Conservation (phyloP, 2,329 filamentous ascomycete genomes). For the Metarhizium humberi region DNA sequence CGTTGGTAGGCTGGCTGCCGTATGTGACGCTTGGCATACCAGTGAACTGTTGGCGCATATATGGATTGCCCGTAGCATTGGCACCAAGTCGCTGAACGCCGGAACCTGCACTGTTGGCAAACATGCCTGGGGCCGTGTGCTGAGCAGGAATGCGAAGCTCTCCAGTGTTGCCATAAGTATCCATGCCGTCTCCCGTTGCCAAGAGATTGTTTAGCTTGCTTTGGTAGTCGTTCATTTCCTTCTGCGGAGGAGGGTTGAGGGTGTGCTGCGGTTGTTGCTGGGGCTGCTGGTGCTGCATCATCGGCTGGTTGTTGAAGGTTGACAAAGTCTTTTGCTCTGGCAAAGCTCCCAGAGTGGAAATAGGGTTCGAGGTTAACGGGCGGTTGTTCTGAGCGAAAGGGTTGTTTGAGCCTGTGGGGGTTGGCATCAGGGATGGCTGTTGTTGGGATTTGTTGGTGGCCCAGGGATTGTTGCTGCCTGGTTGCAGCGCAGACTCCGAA, state of each 20-base stretch:
- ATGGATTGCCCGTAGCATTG: constrained; percentile 79
- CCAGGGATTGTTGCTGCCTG: constrained; percentile 94
- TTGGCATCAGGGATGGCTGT: constrained; percentile 58
- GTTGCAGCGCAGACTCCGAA: constrained; percentile 54
- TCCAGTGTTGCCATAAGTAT: constrained; percentile 96
- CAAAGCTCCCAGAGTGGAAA: constrained; percentile 65
- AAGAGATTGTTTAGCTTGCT: constrained; percentile 80
- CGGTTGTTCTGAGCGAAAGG: constrained; percentile 77
- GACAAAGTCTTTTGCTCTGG: constrained; percentile 76
- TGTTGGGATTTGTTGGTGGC: constrained; percentile 52
- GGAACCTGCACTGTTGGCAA: constrained; percentile 88
- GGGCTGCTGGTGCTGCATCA: constrained; percentile 34
- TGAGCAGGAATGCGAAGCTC: constrained; percentile 92
- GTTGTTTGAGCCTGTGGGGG: constrained; percentile 94
- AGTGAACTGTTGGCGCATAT: constrained; percentile 75
- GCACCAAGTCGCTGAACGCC: constrained; percentile 61
- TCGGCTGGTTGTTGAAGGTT: constrained; percentile 40
- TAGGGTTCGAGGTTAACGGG: constrained; percentile 42
- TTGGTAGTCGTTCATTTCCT: constrained; percentile 52
- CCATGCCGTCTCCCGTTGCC: constrained; percentile 80
- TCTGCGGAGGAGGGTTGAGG: constrained; percentile 33
- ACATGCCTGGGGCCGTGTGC: constrained; percentile 91
- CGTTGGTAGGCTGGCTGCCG: constrained; percentile 41
- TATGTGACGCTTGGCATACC: constrained; percentile 59
- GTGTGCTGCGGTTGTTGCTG: constrained; percentile 22